Base-by-base conservation (phyloP, 2,329 filamentous ascomycete genomes). In the Ceratocystis alfenasii region DNA sequence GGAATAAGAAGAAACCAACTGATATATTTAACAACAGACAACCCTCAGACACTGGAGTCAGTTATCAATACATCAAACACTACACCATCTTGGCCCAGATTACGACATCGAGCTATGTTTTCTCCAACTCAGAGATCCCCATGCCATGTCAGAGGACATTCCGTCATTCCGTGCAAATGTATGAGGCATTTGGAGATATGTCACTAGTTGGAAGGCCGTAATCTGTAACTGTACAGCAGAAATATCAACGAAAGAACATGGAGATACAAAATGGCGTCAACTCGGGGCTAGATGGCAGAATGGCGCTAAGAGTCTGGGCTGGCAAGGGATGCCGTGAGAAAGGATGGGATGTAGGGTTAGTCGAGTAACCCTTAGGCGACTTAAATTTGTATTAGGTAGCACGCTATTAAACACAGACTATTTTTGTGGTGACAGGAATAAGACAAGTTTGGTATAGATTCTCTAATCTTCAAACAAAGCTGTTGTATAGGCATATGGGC, bases 71-170 rank as follows among this genome's bases (percentile, higher is more conserved):
- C n/a, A 25, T 22, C 15, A n/a, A 63, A 7, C 25, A 33, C 53
- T 63, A 63, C 61, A 63, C 22, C 61, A 63, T 63, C 36, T 33
- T 50, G 2, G 5, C 8, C 8, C 5, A 63, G 25, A 63, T 63
- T 28, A 63, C 61, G 61, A 63, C 61, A 63, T 63, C 25, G 4
- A 10, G n/a, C 8, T 50, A 6, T 30, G 20, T 10, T 30, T 33
- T n/a, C 55, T 20, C 55, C 28, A 59, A 59, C 5, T 41, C 36
- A 2, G 36, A 41, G 10, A n/a, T n/a, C 3, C 30, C 17, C 17
- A 59, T 7, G 6, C 17, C 17, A 59, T 7, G 6, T 30, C 10
- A 1, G 28, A 8, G 12, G 55, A 30, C 22, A 20, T 41, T 41
- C 36, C 36, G 36, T 1, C 12, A 41, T 41, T 15, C 36, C 36